Conservation (phyloP, 192 early-diverging fungal genomes). For the Haplosporangium gracile region DNA sequence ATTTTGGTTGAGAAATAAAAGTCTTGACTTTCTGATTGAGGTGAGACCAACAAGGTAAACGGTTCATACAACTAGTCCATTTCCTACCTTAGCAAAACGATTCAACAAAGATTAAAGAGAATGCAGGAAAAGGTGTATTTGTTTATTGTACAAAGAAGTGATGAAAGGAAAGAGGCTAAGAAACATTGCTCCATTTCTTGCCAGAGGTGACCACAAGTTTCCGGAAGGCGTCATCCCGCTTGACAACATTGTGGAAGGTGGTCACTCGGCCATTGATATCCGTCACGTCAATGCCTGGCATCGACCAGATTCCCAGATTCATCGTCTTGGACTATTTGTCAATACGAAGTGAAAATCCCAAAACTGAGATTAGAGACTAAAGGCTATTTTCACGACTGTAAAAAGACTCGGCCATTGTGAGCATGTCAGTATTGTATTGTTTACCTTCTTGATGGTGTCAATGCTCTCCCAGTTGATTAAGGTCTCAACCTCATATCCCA, state of each 20-base stretch:
- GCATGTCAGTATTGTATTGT: too few relatives aligned
- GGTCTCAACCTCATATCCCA: slow-evolving; percentile 32
- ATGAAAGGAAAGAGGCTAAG: background rate
- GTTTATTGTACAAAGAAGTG: background rate
- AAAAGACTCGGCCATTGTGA: background rate
- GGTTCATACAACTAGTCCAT: background rate
- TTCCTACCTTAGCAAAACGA: background rate
- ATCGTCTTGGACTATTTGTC: slow-evolving; percentile 33
- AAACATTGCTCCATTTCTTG: slow-evolving; percentile 46
- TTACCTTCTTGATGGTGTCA: slow-evolving; percentile 51
- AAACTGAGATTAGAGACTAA: background rate
- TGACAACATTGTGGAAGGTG: slow-evolving; percentile 45
- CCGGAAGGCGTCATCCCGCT: slow-evolving; percentile 56
- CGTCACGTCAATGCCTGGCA: slow-evolving; percentile 55
- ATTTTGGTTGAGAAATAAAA: background rate
- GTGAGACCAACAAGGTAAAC: background rate
- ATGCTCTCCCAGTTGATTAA: slow-evolving; percentile 36
- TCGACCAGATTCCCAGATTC: slow-evolving; percentile 51
- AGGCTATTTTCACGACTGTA: background rate
- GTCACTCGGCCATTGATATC: slow-evolving; percentile 36
- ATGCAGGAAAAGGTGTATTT: background rate
- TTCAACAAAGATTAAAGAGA: background rate
- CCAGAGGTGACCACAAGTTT: slow-evolving; percentile 45
- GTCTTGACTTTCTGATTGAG: background rate
- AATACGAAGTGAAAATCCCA: too few relatives aligned